Evolutionary conservation across 192 early-diverging fungal genomes (phyloP), one percentile per base, ranked within the genome.

Genomic region (Oehlia diaphana): DNA sequence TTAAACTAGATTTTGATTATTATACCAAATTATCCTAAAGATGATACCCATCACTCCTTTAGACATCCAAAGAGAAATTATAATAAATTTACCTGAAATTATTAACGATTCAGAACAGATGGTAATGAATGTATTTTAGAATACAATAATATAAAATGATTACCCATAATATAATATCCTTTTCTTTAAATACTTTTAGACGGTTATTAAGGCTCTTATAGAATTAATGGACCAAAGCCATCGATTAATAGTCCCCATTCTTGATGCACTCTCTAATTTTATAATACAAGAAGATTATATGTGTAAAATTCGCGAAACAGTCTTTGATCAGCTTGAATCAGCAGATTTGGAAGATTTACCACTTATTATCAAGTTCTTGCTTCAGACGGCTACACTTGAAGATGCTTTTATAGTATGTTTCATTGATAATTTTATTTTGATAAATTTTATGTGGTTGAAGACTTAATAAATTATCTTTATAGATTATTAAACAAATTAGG

Each of bases 211-310:
- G 42, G 88, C 88, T 49, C 80, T 95, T 35, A 89, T 88, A 13
- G 87, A 88, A 0, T 82, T 92, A 80, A 89, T 94, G 85, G 83
- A 84, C 19, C 81, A 86, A 23, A 82, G 89, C 47, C 83, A 86
- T 33, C 89, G 88, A 66, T 82, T 94, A 2, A 90, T 88, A 67
- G 90, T 93, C 6, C 88, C 92, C 0, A 91, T 92, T 23, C 76
- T 95, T 63, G 94, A 95, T 69, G 88, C 94, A 0, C 78, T 95
- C 14, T 89, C 93, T 4, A 91, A 92, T 74, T 83, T 95, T 14
- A 90, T 90, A 10, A 49, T 88, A 16, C 83, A 88, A 58, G 82
- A 83, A 8, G 86, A 89, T 4, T 80, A 80, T 33, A 47, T 90
- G 81, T 83, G 84, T 62, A 88, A 87, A 81, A 83, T 86, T 64